These are phyloP conservation scores for Aristolochia californica DNA, from an alignment of 164 flowering plant species.

Conservation along the genomic window DNA sequence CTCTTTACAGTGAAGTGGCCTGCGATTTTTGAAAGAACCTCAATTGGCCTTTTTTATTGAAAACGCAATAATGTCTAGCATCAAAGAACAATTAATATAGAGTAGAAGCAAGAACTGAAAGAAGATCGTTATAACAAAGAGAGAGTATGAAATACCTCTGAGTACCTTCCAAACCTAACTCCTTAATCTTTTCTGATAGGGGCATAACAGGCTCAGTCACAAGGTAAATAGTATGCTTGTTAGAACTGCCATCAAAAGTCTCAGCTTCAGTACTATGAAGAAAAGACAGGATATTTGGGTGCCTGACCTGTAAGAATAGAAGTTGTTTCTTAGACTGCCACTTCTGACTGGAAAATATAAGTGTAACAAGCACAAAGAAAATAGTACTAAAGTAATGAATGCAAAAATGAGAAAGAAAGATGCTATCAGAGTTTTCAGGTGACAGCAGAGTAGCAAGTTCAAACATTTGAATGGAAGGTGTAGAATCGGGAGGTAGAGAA, in stretches of 20 bases:
- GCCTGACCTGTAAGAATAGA: constrained; percentile 70
- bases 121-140: background rate
- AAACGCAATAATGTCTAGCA: too few relatives aligned
- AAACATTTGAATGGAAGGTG: too few relatives aligned
- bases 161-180: constrained; percentile 80
- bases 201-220: constrained; percentile 99
- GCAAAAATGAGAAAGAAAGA: background rate
- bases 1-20: too few relatives aligned
- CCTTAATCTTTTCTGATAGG: constrained; percentile 87
- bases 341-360: too few relatives aligned
- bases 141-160: constrained; percentile 57
- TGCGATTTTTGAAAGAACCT: too few relatives aligned
- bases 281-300: constrained; percentile 93
- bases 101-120: background rate
- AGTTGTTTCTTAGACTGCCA: background rate
- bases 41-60: too few relatives aligned
- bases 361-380: background rate
- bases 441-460: too few relatives aligned
- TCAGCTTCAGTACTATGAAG: constrained; percentile 91
- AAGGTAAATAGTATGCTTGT: constrained; percentile 76
- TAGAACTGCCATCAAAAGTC: constrained; percentile 50
- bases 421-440: too few relatives aligned
- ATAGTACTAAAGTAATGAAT: background rate
- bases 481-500: too few relatives aligned
- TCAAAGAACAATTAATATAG: background rate